Percentiles rank a stretch among this genome's conserved stretches.
These are phyloP conservation scores for Penicillium thymicola DNA, from an alignment of 2,329 filamentous ascomycete species.

Conservation along the genomic window DNA sequence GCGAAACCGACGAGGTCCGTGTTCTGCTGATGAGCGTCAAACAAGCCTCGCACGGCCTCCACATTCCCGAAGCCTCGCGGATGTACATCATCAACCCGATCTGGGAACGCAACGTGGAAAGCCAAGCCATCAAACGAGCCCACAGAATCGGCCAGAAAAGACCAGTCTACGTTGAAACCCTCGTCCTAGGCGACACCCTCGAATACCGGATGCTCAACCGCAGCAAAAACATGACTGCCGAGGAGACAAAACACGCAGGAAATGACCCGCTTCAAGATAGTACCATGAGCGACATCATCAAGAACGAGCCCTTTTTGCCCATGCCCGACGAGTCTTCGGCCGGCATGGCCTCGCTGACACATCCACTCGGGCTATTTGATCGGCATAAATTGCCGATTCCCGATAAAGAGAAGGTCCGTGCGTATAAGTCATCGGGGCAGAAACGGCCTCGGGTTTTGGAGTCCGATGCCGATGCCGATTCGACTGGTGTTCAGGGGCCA, in stretches of 20 bases:
- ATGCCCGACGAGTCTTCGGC: constrained; percentile 32
- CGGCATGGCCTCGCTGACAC: constrained; percentile 26
- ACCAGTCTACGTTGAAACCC: constrained; percentile 78
- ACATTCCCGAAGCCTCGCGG: constrained; percentile 76
- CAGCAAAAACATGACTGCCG: constrained; percentile 69
- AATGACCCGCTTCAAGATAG: constrained; percentile 58
- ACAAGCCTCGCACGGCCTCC: constrained; percentile 82
- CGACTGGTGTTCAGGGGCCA: background rate
- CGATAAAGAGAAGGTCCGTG: constrained; percentile 21
- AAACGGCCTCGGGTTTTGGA: background rate
- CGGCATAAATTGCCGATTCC: constrained; percentile 37
- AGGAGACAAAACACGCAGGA: constrained; percentile 53
- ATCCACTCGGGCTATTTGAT: constrained; percentile 38
- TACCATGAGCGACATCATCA: constrained; percentile 58
- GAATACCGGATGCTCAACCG: constrained; percentile 80
- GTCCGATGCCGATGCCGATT: constrained; percentile 1
- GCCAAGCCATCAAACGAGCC: constrained; percentile 86
- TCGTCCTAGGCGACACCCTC: constrained; percentile 74
- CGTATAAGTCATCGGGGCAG: background rate
- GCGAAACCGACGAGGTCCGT: constrained; percentile 63
- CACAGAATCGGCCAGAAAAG: constrained; percentile 80
- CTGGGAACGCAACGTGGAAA: constrained; percentile 77
- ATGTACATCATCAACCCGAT: constrained; percentile 90
- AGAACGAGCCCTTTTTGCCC: constrained; percentile 51
- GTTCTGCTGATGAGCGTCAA: constrained; percentile 89